These are phyloP conservation scores for Vitis riparia DNA, from an alignment of 164 flowering plant genomes.

Conservation along the genomic window DNA sequence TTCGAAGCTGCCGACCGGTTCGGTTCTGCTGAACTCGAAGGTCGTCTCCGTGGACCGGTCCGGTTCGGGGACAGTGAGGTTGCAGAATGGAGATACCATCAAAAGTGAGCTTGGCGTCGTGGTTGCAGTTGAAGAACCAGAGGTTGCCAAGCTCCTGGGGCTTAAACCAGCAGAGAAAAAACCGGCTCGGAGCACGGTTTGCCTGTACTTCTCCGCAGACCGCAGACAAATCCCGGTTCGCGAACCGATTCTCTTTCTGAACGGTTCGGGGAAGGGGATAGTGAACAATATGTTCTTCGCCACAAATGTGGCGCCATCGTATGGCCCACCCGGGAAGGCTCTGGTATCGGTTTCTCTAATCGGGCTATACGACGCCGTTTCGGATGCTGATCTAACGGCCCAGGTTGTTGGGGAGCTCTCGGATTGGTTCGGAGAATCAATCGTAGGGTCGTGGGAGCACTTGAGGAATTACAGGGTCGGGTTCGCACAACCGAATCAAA, in stretches of 20 bases:
- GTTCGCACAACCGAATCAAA: conserved; percentile 90
- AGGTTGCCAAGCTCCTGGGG: conserved; percentile 48
- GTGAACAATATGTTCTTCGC: conserved; percentile 93
- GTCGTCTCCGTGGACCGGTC: conserved; percentile 39
- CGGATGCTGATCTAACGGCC: conserved; percentile 61
- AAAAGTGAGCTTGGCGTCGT: conserved; percentile 62
- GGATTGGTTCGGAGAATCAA: conserved; percentile 62
- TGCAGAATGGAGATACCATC: conserved; percentile 58
- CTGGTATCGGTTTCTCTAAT: conserved; percentile 79
- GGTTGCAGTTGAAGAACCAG: conserved; percentile 80
- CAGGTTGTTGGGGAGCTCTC: conserved; percentile 62
- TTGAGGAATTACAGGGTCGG: conserved; percentile 68
- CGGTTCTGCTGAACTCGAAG: conserved; percentile 56
- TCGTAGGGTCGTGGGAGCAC: conserved; percentile 65
- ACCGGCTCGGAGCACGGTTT: conserved; percentile 76
- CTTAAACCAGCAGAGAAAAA: conserved; percentile 14
- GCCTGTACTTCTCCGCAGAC: conserved; percentile 70
- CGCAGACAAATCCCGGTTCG: conserved; percentile 44
- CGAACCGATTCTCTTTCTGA: conserved; percentile 72
- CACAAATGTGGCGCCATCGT: conserved; percentile 76
- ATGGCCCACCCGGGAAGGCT: conserved; percentile 86
- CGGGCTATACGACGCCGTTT: conserved; percentile 49
- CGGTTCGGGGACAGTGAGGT: conserved; percentile 28
- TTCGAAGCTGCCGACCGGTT: conserved; percentile 44
- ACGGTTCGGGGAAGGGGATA: conserved; percentile 82